Evolutionary conservation across 2,329 filamentous ascomycete species (phyloP).

Genomic region (Cordyceps militaris): DNA sequence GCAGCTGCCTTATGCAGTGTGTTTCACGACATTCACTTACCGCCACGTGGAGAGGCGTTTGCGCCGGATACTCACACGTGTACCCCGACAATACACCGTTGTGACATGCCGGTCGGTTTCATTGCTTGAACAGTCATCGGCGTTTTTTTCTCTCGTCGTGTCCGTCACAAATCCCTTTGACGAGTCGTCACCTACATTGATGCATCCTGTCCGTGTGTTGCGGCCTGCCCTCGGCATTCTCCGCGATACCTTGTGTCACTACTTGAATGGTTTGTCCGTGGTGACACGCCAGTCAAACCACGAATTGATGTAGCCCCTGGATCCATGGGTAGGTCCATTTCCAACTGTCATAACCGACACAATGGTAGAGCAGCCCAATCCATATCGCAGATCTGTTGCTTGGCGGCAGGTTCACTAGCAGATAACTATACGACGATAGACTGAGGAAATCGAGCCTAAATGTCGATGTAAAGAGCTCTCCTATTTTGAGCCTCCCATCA

Average conservation of each 20-base stretch:
- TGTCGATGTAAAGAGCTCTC: not conserved
- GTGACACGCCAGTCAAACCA: not conserved
- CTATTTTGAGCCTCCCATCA: not conserved
- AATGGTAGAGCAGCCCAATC: not conserved
- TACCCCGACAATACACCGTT: conserved; percentile 5
- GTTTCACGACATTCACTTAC: not conserved
- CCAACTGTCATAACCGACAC: too few species aligned
- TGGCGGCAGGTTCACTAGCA: not conserved
- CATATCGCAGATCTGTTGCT: not conserved
- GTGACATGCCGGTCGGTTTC: not conserved
- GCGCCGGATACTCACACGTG: conserved; percentile 1
- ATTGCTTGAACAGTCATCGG: too few species aligned
- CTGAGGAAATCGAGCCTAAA: not conserved
- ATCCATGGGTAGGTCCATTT: not conserved
- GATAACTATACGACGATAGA: not conserved
- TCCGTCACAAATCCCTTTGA: not conserved
- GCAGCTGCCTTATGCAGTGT: not conserved
- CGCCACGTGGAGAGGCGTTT: not conserved
- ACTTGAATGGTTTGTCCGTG: not conserved
- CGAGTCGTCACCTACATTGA: conserved; percentile 4
- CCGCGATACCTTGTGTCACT: not conserved
- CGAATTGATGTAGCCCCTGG: not conserved
- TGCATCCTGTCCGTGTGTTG: conserved; percentile 8
- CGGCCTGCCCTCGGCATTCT: not conserved
- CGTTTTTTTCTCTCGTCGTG: too few species aligned